These are phyloP conservation scores for Cryptococcus sp. DNA, from an alignment of 1,284 basidiomycete genomes.

Conservation along the genomic window DNA sequence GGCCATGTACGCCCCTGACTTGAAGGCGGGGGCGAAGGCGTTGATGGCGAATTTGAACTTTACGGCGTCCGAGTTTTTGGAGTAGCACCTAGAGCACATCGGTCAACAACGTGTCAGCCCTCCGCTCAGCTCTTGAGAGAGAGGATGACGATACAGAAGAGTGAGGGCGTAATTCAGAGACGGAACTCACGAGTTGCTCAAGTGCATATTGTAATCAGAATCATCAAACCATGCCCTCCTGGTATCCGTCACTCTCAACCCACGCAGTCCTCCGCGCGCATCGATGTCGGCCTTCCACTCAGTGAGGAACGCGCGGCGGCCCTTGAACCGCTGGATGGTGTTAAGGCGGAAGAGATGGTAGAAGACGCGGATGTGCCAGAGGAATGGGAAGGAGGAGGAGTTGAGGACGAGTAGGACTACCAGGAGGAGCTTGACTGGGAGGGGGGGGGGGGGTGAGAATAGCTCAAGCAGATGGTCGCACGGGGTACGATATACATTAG, in stretches of 20 bases:
- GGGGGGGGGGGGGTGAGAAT: not conserved
- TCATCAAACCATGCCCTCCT: conserved; percentile 44
- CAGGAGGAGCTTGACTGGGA: conserved; percentile 43
- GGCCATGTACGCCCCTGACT: conserved; percentile 64
- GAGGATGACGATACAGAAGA: too few relatives aligned
- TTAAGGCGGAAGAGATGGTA: conserved; percentile 32
- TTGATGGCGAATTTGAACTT: conserved; percentile 55
- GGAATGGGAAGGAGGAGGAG: conserved; percentile 44
- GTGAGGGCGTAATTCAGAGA: too few relatives aligned
- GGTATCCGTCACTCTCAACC: conserved; percentile 21
- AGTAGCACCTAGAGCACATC: conserved; percentile 26
- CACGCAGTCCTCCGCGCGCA: conserved; percentile 26
- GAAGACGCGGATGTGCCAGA: conserved; percentile 47
- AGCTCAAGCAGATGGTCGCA: too few relatives aligned
- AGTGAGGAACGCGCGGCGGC: conserved; percentile 27
- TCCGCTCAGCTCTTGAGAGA: not conserved
- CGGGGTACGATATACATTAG: too few relatives aligned
- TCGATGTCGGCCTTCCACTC: conserved; percentile 29
- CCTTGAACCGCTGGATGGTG: conserved; percentile 25
- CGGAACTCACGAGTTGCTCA: conserved; percentile 44
- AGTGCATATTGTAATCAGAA: conserved; percentile 50
- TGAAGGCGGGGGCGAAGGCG: conserved; percentile 62
- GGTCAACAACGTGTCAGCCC: not conserved
- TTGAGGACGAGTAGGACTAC: conserved; percentile 42
- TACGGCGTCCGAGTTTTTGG: conserved; percentile 55